These are phyloP conservation scores for Saksenaea oblongispora DNA, from an alignment of 371 early-diverging fungal species.

Conservation along the genomic window DNA sequence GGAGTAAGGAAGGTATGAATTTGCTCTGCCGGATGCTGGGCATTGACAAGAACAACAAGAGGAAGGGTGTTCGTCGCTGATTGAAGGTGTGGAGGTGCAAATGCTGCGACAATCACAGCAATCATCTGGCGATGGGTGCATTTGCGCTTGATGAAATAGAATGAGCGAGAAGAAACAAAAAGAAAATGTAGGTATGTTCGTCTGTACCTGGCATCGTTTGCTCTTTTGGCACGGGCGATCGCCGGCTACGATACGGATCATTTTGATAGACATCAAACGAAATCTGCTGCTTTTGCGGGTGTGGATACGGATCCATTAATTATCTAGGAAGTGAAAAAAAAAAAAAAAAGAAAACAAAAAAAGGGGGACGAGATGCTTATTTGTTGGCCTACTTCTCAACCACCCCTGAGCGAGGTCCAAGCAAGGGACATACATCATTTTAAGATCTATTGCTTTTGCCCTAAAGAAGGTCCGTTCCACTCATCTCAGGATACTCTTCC, in stretches of 20 bases:
- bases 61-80: neutral
- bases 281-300: neutral
- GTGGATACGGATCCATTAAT: neutral
- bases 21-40: constrained; percentile 14
- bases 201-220: neutral
- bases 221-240: constrained; percentile 7
- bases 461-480: neutral
- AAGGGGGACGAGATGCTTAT: neutral
- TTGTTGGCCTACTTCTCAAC: constrained; percentile 4
- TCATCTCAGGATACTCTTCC: neutral
- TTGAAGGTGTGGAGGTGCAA: neutral
- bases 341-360: neutral
- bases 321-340: neutral
- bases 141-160: neutral
- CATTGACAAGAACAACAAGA: neutral
- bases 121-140: neutral
- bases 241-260: constrained; percentile 14
- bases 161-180: neutral
- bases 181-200: neutral
- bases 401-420: neutral
- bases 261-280: neutral
- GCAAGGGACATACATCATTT: constrained; percentile 4
- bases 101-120: constrained; percentile 9
- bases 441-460: neutral
- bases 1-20: constrained; percentile 37